Conservation (phyloP, 1,139 yeast species). For the Geotrichum carabidarum region DNA sequence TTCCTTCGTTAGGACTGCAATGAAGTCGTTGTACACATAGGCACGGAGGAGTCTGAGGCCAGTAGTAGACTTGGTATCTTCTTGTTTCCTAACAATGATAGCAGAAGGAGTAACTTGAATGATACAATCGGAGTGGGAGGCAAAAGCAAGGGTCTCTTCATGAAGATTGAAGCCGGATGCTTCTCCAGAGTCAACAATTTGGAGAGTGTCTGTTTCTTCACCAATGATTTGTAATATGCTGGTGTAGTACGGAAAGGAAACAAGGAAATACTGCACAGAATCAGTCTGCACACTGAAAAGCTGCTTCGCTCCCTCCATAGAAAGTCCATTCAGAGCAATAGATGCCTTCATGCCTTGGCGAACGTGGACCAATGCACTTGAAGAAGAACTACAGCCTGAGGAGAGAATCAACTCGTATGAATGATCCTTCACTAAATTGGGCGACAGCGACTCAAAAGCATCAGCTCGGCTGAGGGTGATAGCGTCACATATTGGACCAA, state of each 20-base stretch:
- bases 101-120: conserved; percentile 6
- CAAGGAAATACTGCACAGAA: background rate
- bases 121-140: background rate
- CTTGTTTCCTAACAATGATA: background rate
- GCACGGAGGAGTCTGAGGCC: background rate
- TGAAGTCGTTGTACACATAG: background rate
- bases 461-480: background rate
- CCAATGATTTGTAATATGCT: conserved; percentile 1
- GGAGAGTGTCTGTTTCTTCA: conserved; percentile 4
- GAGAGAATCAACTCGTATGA: conserved; percentile 4
- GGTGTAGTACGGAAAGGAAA: conserved; percentile 11
- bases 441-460: background rate
- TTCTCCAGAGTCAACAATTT: conserved; percentile 11
- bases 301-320: conserved; percentile 7
- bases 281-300: conserved; percentile 6
- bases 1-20: background rate
- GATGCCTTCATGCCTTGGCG: conserved; percentile 12
- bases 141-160: conserved; percentile 7
- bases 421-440: background rate
- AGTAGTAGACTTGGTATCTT: background rate
- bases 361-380: conserved; percentile 11
- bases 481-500: conserved; percentile 15
- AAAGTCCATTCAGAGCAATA: conserved; percentile 8
- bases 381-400: conserved; percentile 5
- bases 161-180: background rate